These are phyloP conservation scores for Rugonectria rugulosa DNA, from an alignment of 2,329 filamentous ascomycete species.

Conservation along the genomic window DNA sequence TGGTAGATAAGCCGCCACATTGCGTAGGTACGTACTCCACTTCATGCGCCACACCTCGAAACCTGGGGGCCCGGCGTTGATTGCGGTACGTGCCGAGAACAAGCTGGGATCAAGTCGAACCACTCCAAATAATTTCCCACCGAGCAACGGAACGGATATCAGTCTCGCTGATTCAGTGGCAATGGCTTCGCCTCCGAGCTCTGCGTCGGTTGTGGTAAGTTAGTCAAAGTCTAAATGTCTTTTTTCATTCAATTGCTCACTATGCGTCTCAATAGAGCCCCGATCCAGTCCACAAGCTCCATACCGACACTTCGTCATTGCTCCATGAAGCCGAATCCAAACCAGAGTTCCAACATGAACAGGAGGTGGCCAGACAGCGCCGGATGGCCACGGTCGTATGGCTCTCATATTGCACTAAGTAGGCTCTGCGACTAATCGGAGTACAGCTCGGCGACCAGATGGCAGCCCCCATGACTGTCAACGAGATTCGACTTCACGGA, in stretches of 20 bases:
- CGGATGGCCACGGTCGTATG: slow-evolving; percentile 49
- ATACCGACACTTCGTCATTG: slow-evolving; percentile 47
- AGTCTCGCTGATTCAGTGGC: slow-evolving; percentile 26
- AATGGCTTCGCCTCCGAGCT: slow-evolving; percentile 46
- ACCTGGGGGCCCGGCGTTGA: slow-evolving; percentile 12
- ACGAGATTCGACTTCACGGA: slow-evolving; percentile 83
- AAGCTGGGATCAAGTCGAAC: slow-evolving; percentile 32
- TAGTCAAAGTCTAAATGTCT: not conserved
- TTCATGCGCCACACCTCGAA: slow-evolving; percentile 14
- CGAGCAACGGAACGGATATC: slow-evolving; percentile 27
- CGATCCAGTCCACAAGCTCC: slow-evolving; percentile 51
- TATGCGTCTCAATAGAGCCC: slow-evolving; percentile 40
- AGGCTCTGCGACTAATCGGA: slow-evolving; percentile 26
- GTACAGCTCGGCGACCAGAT: slow-evolving; percentile 70
- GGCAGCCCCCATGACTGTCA: slow-evolving; percentile 86
- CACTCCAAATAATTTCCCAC: slow-evolving; percentile 28
- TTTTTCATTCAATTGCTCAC: slow-evolving; percentile 29
- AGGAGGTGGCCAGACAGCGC: slow-evolving; percentile 50
- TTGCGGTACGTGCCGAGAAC: slow-evolving; percentile 7
- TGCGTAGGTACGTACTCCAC: too few species aligned
- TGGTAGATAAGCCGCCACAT: too few species aligned
- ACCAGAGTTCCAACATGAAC: slow-evolving; percentile 45
- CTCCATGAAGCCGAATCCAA: slow-evolving; percentile 49
- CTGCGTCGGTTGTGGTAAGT: slow-evolving; percentile 42
- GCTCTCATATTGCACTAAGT: not conserved